phyloP scores from a whole-genome alignment of 768 basidiomycete species.

The Rhodocollybia butyracea region DNA sequence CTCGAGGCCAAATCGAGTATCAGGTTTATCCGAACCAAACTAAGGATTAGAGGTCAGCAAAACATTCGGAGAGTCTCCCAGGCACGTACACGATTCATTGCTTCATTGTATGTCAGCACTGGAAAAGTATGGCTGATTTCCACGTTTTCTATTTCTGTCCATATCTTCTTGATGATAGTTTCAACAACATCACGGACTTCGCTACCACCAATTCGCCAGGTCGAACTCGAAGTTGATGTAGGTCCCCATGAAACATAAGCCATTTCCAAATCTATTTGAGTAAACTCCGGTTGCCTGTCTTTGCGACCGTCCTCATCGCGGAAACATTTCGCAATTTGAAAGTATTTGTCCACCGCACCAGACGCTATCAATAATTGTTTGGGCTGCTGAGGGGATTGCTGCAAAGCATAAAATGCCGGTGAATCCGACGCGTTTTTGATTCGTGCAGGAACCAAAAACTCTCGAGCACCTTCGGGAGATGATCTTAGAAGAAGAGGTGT shows the following conservation, averaged over 20 bases:
- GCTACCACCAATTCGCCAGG: conserved; percentile 83
- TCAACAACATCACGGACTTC: conserved; percentile 83
- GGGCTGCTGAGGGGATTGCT: conserved; percentile 95
- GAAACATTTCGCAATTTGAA: conserved; percentile 92
- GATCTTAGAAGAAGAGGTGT: conserved; percentile 90
- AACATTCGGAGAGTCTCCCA: conserved; percentile 10
- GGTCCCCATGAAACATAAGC: conserved; percentile 85
- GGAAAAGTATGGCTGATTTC: conserved; percentile 62
- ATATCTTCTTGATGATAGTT: conserved; percentile 67
- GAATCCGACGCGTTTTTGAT: conserved; percentile 27
- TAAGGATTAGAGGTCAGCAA: conserved; percentile 29
- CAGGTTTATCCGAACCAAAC: conserved; percentile 96
- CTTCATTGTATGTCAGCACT: conserved; percentile 86
- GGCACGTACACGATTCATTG: conserved; percentile 77
- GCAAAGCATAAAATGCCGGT: conserved; percentile 74
- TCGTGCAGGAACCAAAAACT: conserved; percentile 88
- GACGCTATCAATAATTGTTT: conserved; percentile 92
- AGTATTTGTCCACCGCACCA: conserved; percentile 87
- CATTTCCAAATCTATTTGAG: conserved; percentile 96
- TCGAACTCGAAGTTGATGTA: conserved; percentile 12
- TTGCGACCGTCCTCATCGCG: conserved; percentile 94
- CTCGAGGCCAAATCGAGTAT: conserved; percentile 85
- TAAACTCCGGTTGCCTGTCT: conserved; percentile 96
- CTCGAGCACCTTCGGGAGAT: conserved; percentile 91
- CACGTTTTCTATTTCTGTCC: conserved; percentile 66